Evolutionary conservation across 1,284 basidiomycete species (phyloP).

Genomic region (Sporisorium exsertum): DNA sequence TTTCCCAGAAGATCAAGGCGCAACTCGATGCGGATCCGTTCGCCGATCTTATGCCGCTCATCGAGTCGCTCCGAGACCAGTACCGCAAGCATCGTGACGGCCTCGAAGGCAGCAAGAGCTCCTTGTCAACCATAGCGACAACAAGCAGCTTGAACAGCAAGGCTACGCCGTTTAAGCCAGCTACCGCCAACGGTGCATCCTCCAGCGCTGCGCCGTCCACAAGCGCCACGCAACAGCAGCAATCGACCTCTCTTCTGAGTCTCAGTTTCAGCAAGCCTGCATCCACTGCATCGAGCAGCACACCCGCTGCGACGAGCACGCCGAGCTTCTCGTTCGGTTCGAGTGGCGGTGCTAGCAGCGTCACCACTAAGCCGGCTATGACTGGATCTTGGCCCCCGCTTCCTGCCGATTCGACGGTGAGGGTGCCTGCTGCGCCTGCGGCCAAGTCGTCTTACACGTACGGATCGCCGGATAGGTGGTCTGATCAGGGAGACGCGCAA

Average conservation of each 20-base stretch:
- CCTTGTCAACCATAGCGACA: not conserved
- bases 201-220: conserved; percentile 9
- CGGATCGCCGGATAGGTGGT: conserved; percentile 9
- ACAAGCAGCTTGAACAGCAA: conserved; percentile 11
- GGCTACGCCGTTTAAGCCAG: conserved; percentile 21
- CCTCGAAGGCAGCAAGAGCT: conserved; percentile 9
- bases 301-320: conserved; percentile 6
- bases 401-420: conserved; percentile 6
- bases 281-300: not conserved
- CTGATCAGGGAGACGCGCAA: not conserved
- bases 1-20: conserved; percentile 34
- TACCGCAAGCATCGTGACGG: conserved; percentile 35
- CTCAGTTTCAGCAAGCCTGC: conserved; percentile 42
- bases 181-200: conserved; percentile 17
- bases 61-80: conserved; percentile 34
- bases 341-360: not conserved
- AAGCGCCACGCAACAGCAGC: not conserved
- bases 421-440: conserved; percentile 3
- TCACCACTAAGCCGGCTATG: conserved; percentile 22
- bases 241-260: conserved; percentile 11
- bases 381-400: too few relatives aligned
- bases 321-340: conserved; percentile 39
- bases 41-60: conserved; percentile 29
- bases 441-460: conserved; percentile 22
- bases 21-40: conserved; percentile 44